Conservation (phyloP, 495 filamentous ascomycete species). For the Lindgomyces ingoldianus region DNA sequence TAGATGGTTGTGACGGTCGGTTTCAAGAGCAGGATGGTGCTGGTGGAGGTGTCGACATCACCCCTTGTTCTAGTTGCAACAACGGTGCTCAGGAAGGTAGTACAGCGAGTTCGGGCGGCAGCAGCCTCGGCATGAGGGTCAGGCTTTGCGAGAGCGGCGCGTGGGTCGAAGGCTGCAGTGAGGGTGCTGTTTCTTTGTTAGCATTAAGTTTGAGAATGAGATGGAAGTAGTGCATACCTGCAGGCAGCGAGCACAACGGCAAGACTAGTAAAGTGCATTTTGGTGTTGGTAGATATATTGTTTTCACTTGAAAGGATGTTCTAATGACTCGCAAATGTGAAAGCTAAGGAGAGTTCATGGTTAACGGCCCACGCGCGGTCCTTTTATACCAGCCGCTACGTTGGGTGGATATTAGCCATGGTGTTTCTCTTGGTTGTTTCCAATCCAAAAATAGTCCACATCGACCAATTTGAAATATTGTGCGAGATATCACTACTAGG, state of each 20-base stretch:
- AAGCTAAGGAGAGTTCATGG: too few relatives aligned
- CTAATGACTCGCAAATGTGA: too few relatives aligned
- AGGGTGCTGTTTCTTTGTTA: not conserved
- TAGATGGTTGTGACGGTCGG: not conserved
- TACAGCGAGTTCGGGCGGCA: constrained; percentile 2
- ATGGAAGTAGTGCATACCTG: not conserved
- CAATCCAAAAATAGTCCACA: too few relatives aligned
- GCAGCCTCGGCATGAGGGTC: not conserved
- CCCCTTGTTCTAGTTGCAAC: constrained; percentile 2
- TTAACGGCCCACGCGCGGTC: too few relatives aligned
- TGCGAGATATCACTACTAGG: too few relatives aligned
- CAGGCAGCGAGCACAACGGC: not conserved
- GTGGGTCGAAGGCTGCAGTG: not conserved
- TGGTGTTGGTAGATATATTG: too few relatives aligned
- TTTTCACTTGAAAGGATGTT: too few relatives aligned
- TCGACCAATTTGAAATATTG: too few relatives aligned
- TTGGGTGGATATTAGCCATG: too few relatives aligned
- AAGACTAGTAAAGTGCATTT: not conserved
- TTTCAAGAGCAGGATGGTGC: constrained; percentile 1
- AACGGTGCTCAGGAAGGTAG: constrained; percentile 6
- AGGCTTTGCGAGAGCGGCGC: constrained; percentile 1
- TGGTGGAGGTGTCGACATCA: constrained; percentile 3
- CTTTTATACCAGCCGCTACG: too few relatives aligned
- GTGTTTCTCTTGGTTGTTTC: too few relatives aligned
- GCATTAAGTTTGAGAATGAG: not conserved